These are phyloP conservation scores for Mycogone perniciosa DNA, from an alignment of 2,329 filamentous ascomycete genomes.

Conservation along the genomic window DNA sequence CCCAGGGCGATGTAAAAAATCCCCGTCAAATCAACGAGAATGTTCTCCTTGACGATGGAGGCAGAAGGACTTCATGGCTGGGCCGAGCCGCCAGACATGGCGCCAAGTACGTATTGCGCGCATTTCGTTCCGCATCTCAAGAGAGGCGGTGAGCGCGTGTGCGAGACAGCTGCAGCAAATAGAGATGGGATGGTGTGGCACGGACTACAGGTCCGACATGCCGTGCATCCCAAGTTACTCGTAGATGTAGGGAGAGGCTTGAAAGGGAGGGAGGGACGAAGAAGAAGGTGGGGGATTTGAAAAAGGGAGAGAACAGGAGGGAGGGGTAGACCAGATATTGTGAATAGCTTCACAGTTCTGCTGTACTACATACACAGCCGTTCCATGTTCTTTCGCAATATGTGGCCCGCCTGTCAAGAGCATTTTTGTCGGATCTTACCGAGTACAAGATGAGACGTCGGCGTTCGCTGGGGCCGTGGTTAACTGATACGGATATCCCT, in stretches of 20 bases:
- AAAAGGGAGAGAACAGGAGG: background rate
- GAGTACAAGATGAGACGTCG: too few species aligned
- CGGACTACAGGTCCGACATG: slow-evolving; percentile 10
- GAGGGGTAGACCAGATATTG: background rate
- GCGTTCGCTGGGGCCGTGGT: too few species aligned
- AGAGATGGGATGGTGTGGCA: slow-evolving; percentile 11
- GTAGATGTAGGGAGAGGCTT: background rate
- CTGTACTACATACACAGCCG: too few species aligned
- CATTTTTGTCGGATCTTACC: too few species aligned
- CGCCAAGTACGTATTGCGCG: slow-evolving; percentile 12
- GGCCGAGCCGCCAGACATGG: slow-evolving; percentile 1
- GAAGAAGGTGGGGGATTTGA: background rate
- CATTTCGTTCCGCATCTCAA: slow-evolving; percentile 1
- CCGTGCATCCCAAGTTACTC: slow-evolving; percentile 8
- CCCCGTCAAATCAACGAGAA: background rate
- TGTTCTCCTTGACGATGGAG: background rate
- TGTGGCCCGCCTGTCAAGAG: too few species aligned
- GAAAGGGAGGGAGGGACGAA: background rate
- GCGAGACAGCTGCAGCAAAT: slow-evolving; percentile 9
- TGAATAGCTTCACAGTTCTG: background rate
- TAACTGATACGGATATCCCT: too few species aligned
- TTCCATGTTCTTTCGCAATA: too few species aligned
- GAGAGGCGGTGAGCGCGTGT: slow-evolving; percentile 11
- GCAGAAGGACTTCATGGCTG: slow-evolving; percentile 1
- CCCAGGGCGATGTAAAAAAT: too few species aligned